Evolutionary conservation across 2,329 filamentous ascomycete genomes (phyloP), one percentile per base, ranked within the genome.

Genomic region (Xylaria multiplex): DNA sequence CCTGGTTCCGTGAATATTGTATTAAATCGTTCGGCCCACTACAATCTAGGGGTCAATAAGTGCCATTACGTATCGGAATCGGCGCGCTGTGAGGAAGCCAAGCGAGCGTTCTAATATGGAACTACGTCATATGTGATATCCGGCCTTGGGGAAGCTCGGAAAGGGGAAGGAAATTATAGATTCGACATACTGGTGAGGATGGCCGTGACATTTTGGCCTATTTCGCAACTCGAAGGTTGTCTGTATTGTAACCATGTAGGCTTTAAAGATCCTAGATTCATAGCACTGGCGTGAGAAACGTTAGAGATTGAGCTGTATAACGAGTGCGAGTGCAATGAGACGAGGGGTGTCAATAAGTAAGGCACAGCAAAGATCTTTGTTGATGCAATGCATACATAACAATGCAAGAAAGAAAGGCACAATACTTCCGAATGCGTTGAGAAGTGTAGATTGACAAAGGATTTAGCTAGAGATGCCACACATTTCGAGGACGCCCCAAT

Each of bases 1-100:
- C 2, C 2, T 6, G 3, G 2, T 6, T 46, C 14, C 24, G 14
- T 14, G 19, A 30, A 16, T 6, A 27, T 16, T n/a, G 22, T 22
- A 9, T 2, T 22, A 22, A 52, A 59, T 22, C 35, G 46, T 35
- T 52, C 35, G 22, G 46, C 57, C 46, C 46, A 59, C 57, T 59
- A 5, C 22, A 52, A 52, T 16, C 7, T 42, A 50, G 11, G 14
- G 2, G n/a, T 59, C 22, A 59, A 30, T 22, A 30, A 27, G 19
- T 19, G 32, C 35, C 6, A 19, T 27, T 22, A 4, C 8, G 6
- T 16, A 32, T 43, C 6, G 22, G 27, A 8, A 27, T 27, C 14
- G 3, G 14, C 1, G 22, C 6, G 8, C 3, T 22, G 14, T 13
- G 9, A 35, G 46, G 19, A 13, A 49, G 7, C 9, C 4, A 4